These are phyloP conservation scores for Dactylonectria macrodidyma DNA, from an alignment of 2,329 filamentous ascomycete species.

Conservation along the genomic window DNA sequence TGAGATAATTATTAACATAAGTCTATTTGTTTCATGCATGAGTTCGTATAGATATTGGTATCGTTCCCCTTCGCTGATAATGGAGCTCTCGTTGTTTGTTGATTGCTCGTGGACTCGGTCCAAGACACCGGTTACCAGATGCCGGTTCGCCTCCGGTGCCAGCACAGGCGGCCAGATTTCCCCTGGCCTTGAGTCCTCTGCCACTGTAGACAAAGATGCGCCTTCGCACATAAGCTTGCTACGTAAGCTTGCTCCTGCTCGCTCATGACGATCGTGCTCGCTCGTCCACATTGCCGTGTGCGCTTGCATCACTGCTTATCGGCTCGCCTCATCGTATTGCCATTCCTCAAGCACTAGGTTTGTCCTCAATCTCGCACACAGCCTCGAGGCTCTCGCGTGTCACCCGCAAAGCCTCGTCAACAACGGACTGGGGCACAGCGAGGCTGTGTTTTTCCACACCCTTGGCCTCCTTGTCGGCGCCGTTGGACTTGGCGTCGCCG, in stretches of 20 bases:
- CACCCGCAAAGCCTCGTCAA: slow-evolving; percentile 74
- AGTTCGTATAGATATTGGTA: slow-evolving; percentile 42
- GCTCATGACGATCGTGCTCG: slow-evolving; percentile 3
- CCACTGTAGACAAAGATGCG: background rate
- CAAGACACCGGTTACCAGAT: slow-evolving; percentile 11
- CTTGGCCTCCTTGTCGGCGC: slow-evolving; percentile 42
- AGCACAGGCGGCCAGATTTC: slow-evolving; percentile 15
- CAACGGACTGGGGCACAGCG: slow-evolving; percentile 71
- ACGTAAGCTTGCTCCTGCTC: slow-evolving; percentile 7
- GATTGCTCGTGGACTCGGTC: slow-evolving; percentile 15
- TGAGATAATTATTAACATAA: slow-evolving; percentile 37
- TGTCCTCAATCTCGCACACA: slow-evolving; percentile 58
- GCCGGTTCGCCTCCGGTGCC: slow-evolving; percentile 16
- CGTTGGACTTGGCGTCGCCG: slow-evolving; percentile 49
- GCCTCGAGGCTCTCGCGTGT: slow-evolving; percentile 72
- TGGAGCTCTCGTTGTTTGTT: slow-evolving; percentile 11
- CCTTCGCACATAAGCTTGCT: background rate
- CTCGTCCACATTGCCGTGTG: background rate
- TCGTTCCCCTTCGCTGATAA: slow-evolving; percentile 14
- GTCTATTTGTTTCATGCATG: slow-evolving; percentile 39
- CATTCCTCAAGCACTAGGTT: slow-evolving; percentile 30
- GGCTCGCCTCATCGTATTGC: slow-evolving; percentile 12
- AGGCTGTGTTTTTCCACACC: slow-evolving; percentile 54
- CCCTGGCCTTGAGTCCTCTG: background rate
- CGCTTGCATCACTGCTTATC: slow-evolving; percentile 2